Evolutionary conservation across 495 filamentous ascomycete genomes (phyloP).

Genomic region (Hypomontagnella monticulosa): DNA sequence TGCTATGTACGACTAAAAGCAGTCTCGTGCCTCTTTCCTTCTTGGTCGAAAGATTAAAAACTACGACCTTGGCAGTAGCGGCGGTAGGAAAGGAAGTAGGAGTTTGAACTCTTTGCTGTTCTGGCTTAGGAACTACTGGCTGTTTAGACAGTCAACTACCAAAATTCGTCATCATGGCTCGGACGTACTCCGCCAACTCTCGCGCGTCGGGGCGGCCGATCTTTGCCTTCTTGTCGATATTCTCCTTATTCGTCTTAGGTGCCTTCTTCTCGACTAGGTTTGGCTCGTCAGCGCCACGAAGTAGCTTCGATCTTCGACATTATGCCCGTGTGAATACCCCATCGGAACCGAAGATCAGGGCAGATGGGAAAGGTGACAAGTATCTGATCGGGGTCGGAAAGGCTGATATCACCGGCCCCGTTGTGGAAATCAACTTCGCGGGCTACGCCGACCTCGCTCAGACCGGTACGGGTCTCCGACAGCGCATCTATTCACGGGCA

Average conservation of each 20-base stretch:
- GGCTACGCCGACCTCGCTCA: slow-evolving; percentile 85
- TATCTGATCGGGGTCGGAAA: slow-evolving; percentile 91
- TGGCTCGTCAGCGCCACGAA: slow-evolving; percentile 9
- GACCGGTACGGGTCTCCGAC: slow-evolving; percentile 81
- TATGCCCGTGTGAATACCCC: slow-evolving; percentile 18
- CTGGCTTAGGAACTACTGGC: slow-evolving; percentile 7
- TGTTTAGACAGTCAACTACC: slow-evolving; percentile 4
- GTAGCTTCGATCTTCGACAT: slow-evolving; percentile 25
- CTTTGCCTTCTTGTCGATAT: slow-evolving; percentile 36
- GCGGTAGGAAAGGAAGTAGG: slow-evolving; percentile 1
- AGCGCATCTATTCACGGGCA: slow-evolving; percentile 85
- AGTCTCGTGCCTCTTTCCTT: slow-evolving; percentile 33
- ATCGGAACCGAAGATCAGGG: slow-evolving; percentile 33
- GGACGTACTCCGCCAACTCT: slow-evolving; percentile 5
- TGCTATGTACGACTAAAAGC: slow-evolving; percentile 7
- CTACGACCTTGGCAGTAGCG: slow-evolving; percentile 2
- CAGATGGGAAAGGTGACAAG: slow-evolving; percentile 54
- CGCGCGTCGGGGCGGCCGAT: slow-evolving; percentile 27
- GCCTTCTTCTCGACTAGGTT: slow-evolving; percentile 35
- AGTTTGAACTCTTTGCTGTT: slow-evolving; percentile 12
- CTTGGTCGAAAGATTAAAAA: slow-evolving; percentile 20
- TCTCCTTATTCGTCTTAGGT: slow-evolving; percentile 43
- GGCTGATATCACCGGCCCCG: slow-evolving; percentile 91
- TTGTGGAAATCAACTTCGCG: slow-evolving; percentile 61
- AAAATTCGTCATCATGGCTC: slow-evolving; percentile 17